These are phyloP conservation scores for Pyrus communis DNA, from an alignment of 306 rosid species.

Conservation along the genomic window DNA sequence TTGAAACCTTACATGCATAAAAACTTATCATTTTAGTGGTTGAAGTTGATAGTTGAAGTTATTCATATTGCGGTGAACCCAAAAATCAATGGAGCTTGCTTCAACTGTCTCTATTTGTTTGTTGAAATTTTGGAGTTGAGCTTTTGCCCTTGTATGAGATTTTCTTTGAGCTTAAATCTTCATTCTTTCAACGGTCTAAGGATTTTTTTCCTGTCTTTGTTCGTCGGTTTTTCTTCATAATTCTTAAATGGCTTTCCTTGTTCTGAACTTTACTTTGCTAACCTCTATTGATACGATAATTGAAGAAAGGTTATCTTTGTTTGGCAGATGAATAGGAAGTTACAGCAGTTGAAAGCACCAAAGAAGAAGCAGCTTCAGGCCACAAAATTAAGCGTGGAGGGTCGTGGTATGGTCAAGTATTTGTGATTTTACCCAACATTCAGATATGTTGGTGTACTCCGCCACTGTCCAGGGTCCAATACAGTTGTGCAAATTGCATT, in stretches of 20 bases:
- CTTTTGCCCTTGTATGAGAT: neutral
- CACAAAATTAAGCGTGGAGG: slow-evolving; percentile 89
- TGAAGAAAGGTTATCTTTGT: neutral
- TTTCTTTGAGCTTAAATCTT: neutral
- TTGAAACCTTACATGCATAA: neutral
- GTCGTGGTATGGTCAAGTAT: slow-evolving; percentile 92
- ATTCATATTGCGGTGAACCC: neutral
- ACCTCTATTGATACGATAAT: neutral
- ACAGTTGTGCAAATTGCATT: neutral
- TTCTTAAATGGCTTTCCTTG: neutral
- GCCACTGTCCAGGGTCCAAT: neutral
- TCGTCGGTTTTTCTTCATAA: neutral
- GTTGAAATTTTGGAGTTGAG: neutral
- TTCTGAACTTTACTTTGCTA: neutral
- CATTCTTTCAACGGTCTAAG: neutral
- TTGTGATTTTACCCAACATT: slow-evolving; percentile 19
- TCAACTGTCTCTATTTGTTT: neutral
- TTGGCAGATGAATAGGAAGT: slow-evolving; percentile 87
- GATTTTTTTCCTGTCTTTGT: neutral
- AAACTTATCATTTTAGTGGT: neutral
- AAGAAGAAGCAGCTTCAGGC: slow-evolving; percentile 96
- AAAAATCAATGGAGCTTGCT: neutral
- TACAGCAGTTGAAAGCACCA: slow-evolving; percentile 94
- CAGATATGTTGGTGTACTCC: neutral
- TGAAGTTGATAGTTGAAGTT: neutral